Evolutionary conservation across 1,284 basidiomycete genomes (phyloP), one percentile per base, ranked within the genome.

Genomic region (Serendipita sp.): DNA sequence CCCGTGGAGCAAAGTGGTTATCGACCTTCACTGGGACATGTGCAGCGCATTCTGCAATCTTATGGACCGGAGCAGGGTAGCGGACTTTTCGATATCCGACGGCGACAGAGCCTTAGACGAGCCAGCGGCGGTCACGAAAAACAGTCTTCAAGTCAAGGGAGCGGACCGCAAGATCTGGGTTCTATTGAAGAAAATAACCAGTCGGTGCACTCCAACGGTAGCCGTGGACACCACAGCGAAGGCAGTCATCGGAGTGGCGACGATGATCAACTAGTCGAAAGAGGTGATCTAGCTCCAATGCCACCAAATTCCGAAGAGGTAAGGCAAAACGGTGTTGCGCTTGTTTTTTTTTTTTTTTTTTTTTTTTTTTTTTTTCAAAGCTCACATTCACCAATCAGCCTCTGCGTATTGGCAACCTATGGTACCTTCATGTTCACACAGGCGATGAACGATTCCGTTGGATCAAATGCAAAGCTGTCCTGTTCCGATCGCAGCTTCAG

Each of bases 341-440:
- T n/a, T n/a, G n/a, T 17, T 17, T 17, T 17, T 17, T 17, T 17
- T 17, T 17, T 17, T 17, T 17, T 17, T 17, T 17, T 17, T 17
- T 17, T 17, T 17, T 17, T 17, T 17, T 17, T 17, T 17, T 17
- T 17, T 17, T 17, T 17, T 17, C 17, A 17, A 17, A 22, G 22
- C 22, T 22, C 22, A 22, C 22, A 22, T 22, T 22, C 22, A 1
- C 22, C 22, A 22, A 22, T 60, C 66, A 93, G 92, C 88, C 91
- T 1, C 74, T 90, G 6, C 83, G 87, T 63, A 85, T 91, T 44
- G 91, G 92, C 12, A 76, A 84, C 13, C 74, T 94, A 0, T 94
- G 88, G 85, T 94, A 92, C 70, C 80, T 94, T 61, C 92, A 94
- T 65, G 91, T 93, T 0, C 91, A 94, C 71, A 83, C 82, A 0